Conservation (phyloP, 108 stramenopile species). For the Cyclostephanos tholiformis region DNA sequence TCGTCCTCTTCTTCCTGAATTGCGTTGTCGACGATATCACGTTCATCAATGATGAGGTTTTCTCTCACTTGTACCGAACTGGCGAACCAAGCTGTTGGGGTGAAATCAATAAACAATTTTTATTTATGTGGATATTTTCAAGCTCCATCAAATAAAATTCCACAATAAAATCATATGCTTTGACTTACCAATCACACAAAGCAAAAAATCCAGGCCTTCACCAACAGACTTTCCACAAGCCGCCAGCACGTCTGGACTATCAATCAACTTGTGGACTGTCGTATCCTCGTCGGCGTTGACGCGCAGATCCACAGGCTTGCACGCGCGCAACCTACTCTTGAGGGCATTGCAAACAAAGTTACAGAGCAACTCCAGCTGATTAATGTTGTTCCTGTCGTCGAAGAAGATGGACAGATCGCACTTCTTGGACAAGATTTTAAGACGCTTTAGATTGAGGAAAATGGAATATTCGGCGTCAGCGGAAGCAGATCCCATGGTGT, state of each 20-base stretch:
- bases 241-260: conserved; percentile 38
- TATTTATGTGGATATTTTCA: conserved; percentile 2
- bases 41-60: conserved; percentile 34
- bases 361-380: conserved; percentile 45
- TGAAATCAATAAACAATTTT: neutral
- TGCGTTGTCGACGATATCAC: conserved; percentile 33
- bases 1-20: conserved; percentile 50
- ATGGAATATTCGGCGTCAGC: conserved; percentile 66
- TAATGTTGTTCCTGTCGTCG: conserved; percentile 39
- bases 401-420: conserved; percentile 46
- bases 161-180: neutral
- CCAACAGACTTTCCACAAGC: conserved; percentile 55
- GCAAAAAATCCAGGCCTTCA: conserved; percentile 53
- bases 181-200: conserved; percentile 53
- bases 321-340: conserved; percentile 37
- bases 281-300: conserved; percentile 25
- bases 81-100: conserved; percentile 29
- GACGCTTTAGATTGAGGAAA: conserved; percentile 61
- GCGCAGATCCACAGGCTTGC: conserved; percentile 43
- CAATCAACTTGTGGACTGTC: conserved; percentile 53
- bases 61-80: conserved; percentile 31
- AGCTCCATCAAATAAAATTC: neutral
- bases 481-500: conserved; percentile 22
- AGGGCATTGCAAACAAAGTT: conserved; percentile 43
- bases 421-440: conserved; percentile 56